phyloP scores from a whole-genome alignment of 1,284 basidiomycete species.

The Exobasidium rhododendri region DNA sequence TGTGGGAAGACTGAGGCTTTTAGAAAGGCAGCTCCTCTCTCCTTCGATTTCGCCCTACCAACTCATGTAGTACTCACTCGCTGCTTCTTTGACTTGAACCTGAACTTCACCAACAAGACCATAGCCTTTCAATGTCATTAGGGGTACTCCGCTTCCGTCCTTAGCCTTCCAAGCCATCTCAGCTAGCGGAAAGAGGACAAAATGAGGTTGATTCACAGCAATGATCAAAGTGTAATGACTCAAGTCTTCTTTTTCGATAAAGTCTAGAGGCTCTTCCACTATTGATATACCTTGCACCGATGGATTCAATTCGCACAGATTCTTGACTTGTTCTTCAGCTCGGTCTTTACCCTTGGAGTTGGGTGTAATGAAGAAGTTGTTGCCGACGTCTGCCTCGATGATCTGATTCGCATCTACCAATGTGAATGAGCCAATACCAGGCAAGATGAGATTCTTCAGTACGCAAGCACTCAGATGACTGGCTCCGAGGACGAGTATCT shows the following conservation, averaged over 20 bases:
- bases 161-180: conserved; percentile 34
- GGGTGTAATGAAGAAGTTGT: conserved; percentile 87
- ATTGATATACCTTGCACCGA: conserved; percentile 73
- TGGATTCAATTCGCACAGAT: conserved; percentile 82
- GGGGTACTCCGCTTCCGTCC: conserved; percentile 24
- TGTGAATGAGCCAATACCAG: conserved; percentile 86
- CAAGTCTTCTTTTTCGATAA: conserved; percentile 56
- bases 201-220: conserved; percentile 61
- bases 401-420: conserved; percentile 70
- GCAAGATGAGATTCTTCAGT: conserved; percentile 91
- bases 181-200: conserved; percentile 31
- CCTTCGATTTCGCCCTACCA: background rate
- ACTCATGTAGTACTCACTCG: conserved; percentile 21
- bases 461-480: conserved; percentile 78
- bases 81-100: conserved; percentile 43
- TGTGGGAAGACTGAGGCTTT: background rate
- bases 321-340: conserved; percentile 73
- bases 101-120: conserved; percentile 46
- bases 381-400: conserved; percentile 75
- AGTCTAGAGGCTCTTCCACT: conserved; percentile 3
- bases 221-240: conserved; percentile 73
- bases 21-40: background rate
- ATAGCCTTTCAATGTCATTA: conserved; percentile 33
- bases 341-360: conserved; percentile 74
- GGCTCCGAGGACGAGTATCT: conserved; percentile 75